Percentiles rank a stretch among this genome's conserved stretches.
Evolutionary conservation across 371 early-diverging fungal species (phyloP).

Genomic region (Mortierella sp.): DNA sequence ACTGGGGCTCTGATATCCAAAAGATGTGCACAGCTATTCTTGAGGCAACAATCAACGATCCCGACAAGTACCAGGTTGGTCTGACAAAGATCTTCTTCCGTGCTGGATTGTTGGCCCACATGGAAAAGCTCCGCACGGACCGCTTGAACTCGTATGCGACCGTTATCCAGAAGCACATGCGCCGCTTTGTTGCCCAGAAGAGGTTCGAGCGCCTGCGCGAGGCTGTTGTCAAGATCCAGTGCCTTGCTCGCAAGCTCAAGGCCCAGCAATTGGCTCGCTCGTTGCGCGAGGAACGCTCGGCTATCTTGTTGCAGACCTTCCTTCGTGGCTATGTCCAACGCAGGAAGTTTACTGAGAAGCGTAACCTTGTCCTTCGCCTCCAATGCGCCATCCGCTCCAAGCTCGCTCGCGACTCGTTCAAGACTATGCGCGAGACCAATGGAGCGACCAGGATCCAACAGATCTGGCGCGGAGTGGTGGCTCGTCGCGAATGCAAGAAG

Average conservation of each 20-base stretch:
- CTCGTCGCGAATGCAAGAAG: constrained; percentile 62
- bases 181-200: constrained; percentile 72
- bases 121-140: constrained; percentile 89
- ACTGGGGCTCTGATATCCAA: constrained; percentile 69
- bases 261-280: constrained; percentile 62
- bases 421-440: constrained; percentile 59
- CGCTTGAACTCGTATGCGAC: constrained; percentile 80
- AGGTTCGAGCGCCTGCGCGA: constrained; percentile 70
- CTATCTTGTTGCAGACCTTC: constrained; percentile 73
- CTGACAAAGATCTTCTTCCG: constrained; percentile 98
- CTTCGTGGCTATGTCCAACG: constrained; percentile 72
- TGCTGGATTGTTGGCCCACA: constrained; percentile 89
- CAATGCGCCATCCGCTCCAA: constrained; percentile 63
- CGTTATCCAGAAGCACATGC: constrained; percentile 87
- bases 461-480: constrained; percentile 62
- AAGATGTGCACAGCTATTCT: constrained; percentile 71
- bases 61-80: constrained; percentile 94
- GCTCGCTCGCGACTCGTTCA: constrained; percentile 62
- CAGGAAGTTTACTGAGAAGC: constrained; percentile 40
- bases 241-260: constrained; percentile 66
- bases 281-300: constrained; percentile 73
- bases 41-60: constrained; percentile 69
- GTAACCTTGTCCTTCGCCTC: constrained; percentile 19
- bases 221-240: constrained; percentile 65
- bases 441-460: constrained; percentile 82